Base-by-base conservation (phyloP, 129 eudicot genomes). In the Erigeron canadensis region DNA sequence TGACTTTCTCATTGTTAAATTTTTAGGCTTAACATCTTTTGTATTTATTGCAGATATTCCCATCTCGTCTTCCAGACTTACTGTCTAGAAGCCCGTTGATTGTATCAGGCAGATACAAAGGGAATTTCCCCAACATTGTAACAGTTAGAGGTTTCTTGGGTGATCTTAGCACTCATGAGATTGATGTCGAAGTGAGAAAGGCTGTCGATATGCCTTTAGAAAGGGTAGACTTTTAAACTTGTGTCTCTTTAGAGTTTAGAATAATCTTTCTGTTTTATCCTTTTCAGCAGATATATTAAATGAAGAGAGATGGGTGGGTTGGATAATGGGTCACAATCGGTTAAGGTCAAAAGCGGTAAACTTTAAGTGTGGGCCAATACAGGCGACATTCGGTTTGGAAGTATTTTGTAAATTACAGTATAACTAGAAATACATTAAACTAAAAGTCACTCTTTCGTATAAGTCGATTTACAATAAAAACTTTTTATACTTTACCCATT, bases 71-170 rank as follows among this genome's bases (percentile, higher is more conserved):
- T 69, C 96, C 92, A 40, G 99, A 95, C 72, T 28, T 78, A 55
- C 54, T 68, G 23, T 82, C 84, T 60, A 81, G 84, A 78, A 72
- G 81, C 48, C 95, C 97, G 7, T 70, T 95, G 80, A 66, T 82
- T 28, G 72, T 95, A 77, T 90, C 91, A 22, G 99, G 99, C 60
- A 88, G 97, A 86, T 95, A 65, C 65, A 41, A 51, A 55, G 97
- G 99, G 48, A 74, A 59, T 23, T 84, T 90, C 53, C 96, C 97
- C 0, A 83, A 86, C 40, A 58, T 65, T 37, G 51, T 90, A 67
- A 67, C 79, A 80, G 84, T 78, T 19, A 57, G 74, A 69, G 99
- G 99, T 43, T 79, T 75, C 62, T 51, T 90, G 79, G 81, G 95
- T 8, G 96, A 95, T 86, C 57, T 69, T 67, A 81, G 74, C 64